phyloP scores from a whole-genome alignment of 108 stramenopile species.

The Stephanodiscus triporus region DNA sequence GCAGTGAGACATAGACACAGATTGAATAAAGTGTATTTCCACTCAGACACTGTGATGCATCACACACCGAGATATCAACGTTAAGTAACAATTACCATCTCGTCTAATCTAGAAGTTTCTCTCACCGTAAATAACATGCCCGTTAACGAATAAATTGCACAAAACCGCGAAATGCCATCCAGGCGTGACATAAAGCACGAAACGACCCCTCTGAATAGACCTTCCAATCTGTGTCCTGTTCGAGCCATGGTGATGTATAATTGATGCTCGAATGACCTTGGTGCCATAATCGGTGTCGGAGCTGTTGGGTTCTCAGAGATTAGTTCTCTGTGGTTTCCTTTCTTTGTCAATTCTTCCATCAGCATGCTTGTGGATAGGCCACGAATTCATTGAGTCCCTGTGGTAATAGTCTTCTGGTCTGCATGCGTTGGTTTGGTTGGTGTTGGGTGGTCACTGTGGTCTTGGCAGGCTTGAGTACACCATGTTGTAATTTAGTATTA shows the following conservation, averaged over 20 bases:
- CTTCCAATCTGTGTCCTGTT: slow-evolving; percentile 35
- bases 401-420: too few relatives aligned
- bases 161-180: slow-evolving; percentile 36
- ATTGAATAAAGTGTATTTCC: not conserved
- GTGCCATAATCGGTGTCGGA: slow-evolving; percentile 14
- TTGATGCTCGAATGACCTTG: slow-evolving; percentile 38
- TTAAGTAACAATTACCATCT: not conserved
- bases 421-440: too few relatives aligned
- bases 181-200: slow-evolving; percentile 29
- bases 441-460: too few relatives aligned
- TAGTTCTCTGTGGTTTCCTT: too few relatives aligned
- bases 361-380: too few relatives aligned
- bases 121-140: slow-evolving; percentile 51
- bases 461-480: too few relatives aligned
- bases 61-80: not conserved
- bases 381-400: too few relatives aligned
- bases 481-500: too few relatives aligned
- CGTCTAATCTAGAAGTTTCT: not conserved
- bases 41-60: too few relatives aligned
- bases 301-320: not conserved
- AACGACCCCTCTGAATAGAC: slow-evolving; percentile 27
- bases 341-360: too few relatives aligned
- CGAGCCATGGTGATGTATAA: slow-evolving; percentile 38
- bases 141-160: slow-evolving; percentile 48
- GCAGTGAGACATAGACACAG: not conserved